Evolutionary conservation across 2,329 filamentous ascomycete genomes (phyloP).

Genomic region (Ascochyta viciae-villosae): DNA sequence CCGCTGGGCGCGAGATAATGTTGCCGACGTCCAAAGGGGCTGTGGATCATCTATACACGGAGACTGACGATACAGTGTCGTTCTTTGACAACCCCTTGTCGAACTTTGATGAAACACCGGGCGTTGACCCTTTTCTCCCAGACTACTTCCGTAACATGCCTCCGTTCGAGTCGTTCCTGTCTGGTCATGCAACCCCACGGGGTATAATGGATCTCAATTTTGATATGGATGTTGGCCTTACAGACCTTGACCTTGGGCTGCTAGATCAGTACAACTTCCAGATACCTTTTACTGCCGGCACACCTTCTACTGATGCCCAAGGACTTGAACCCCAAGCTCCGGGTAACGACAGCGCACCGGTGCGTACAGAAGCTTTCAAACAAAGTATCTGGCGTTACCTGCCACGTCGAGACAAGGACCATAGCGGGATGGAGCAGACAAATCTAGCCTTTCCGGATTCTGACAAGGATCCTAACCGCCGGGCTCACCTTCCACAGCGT

Average conservation of each 20-base stretch:
- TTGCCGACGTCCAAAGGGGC: constrained; percentile 1
- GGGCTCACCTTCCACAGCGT: constrained; percentile 46
- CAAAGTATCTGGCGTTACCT: constrained; percentile 56
- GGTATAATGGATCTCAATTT: constrained; percentile 55
- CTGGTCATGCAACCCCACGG: constrained; percentile 53
- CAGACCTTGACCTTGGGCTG: constrained; percentile 54
- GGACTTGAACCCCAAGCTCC: constrained; percentile 21
- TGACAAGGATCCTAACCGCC: constrained; percentile 39
- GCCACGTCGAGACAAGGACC: constrained; percentile 41
- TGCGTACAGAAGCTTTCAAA: constrained; percentile 46
- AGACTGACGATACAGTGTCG: constrained; percentile 11
- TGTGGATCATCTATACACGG: constrained; percentile 17
- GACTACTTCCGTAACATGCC: constrained; percentile 44
- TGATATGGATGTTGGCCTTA: constrained; percentile 55
- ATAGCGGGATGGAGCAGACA: constrained; percentile 36
- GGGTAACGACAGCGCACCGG: constrained; percentile 31
- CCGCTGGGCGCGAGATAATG: neutral
- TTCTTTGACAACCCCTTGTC: constrained; percentile 23
- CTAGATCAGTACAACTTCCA: constrained; percentile 56
- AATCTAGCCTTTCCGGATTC: constrained; percentile 50
- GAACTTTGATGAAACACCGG: constrained; percentile 24
- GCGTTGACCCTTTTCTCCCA: constrained; percentile 30
- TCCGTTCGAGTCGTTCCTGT: constrained; percentile 34
- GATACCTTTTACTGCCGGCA: constrained; percentile 50
- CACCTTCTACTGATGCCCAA: constrained; percentile 32